phyloP scores from a whole-genome alignment of 2,329 filamentous ascomycete genomes.

The Diaporthe vexans region DNA sequence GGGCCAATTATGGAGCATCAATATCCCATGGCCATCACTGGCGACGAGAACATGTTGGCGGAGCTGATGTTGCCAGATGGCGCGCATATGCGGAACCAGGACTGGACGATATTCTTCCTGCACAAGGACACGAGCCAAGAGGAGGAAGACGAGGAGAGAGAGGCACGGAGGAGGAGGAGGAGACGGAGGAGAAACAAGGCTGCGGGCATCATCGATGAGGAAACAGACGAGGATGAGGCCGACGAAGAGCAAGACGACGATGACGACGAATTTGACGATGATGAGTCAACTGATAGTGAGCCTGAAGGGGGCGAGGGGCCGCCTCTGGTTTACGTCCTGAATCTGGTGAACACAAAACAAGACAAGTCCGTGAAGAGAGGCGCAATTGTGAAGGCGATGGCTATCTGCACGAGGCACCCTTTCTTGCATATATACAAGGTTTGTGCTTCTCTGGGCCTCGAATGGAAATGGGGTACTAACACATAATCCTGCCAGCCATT shows the following conservation, averaged over 20 bases:
- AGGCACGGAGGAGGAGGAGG: slow-evolving; percentile 65
- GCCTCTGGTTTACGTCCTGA: slow-evolving; percentile 95
- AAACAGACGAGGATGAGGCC: slow-evolving; percentile 65
- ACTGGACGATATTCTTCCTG: slow-evolving; percentile 99
- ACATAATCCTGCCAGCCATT: slow-evolving; percentile 74
- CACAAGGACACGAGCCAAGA: slow-evolving; percentile 93
- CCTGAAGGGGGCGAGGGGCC: slow-evolving; percentile 84
- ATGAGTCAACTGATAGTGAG: slow-evolving; percentile 71
- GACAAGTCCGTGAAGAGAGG: slow-evolving; percentile 94
- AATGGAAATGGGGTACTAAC: slow-evolving; percentile 40
- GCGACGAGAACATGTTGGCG: slow-evolving; percentile 97
- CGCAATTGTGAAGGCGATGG: slow-evolving; percentile 97
- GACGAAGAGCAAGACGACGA: slow-evolving; percentile 61
- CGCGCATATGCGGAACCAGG: slow-evolving; percentile 92
- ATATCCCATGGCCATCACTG: slow-evolving; percentile 93
- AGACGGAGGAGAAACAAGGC: slow-evolving; percentile 66
- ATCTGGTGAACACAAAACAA: slow-evolving; percentile 97
- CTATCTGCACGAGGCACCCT: slow-evolving; percentile 96
- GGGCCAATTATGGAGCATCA: slow-evolving; percentile 99
- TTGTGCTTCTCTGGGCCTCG: slow-evolving; percentile 2
- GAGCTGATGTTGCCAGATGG: slow-evolving; percentile 99
- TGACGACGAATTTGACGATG: slow-evolving; percentile 63
- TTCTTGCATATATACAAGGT: slow-evolving; percentile 99
- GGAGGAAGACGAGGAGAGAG: slow-evolving; percentile 81
- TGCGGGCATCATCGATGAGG: slow-evolving; percentile 62